A percentile compares a stretch with the other conserved stretches of the same genome.
phyloP scores from a whole-genome alignment of 371 early-diverging fungal genomes.

The Syncephalastrum contaminatum region DNA sequence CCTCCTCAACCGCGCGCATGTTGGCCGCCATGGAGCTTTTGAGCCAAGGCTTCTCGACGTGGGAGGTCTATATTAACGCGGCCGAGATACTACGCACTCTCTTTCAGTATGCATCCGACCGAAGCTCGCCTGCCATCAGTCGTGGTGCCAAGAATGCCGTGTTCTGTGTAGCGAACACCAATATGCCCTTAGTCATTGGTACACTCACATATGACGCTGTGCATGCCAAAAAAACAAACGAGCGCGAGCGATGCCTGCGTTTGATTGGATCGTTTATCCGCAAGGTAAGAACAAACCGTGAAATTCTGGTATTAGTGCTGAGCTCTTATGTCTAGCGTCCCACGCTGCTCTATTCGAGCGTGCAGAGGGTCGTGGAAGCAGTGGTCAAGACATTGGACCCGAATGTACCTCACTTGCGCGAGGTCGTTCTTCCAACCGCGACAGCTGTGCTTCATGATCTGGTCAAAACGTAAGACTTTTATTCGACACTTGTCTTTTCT shows the following conservation, averaged over 20 bases:
- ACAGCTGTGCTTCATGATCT: conserved; percentile 78
- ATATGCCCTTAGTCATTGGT: conserved; percentile 69
- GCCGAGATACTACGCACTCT: conserved; percentile 68
- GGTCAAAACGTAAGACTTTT: conserved; percentile 56
- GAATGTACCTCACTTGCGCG: conserved; percentile 72
- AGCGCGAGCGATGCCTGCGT: conserved; percentile 61
- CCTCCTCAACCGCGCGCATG: conserved; percentile 57
- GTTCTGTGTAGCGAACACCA: conserved; percentile 69
- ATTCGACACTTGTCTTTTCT: not conserved
- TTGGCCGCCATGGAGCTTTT: conserved; percentile 74
- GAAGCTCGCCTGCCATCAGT: conserved; percentile 32
- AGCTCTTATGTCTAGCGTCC: conserved; percentile 57
- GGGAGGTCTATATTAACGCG: conserved; percentile 80
- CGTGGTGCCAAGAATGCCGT: conserved; percentile 70
- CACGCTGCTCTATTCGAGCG: conserved; percentile 55
- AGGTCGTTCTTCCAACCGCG: conserved; percentile 63
- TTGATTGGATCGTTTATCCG: conserved; percentile 73
- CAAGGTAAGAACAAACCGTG: conserved; percentile 54
- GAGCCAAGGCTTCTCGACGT: conserved; percentile 73
- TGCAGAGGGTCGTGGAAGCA: conserved; percentile 71
- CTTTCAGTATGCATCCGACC: conserved; percentile 55
- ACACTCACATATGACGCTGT: conserved; percentile 78
- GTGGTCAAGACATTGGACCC: conserved; percentile 88
- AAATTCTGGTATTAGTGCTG: no score
- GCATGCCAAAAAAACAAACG: conserved; percentile 59